phyloP scores from a whole-genome alignment of 495 filamentous ascomycete species.

The Pyrenopolyporus hunteri region DNA sequence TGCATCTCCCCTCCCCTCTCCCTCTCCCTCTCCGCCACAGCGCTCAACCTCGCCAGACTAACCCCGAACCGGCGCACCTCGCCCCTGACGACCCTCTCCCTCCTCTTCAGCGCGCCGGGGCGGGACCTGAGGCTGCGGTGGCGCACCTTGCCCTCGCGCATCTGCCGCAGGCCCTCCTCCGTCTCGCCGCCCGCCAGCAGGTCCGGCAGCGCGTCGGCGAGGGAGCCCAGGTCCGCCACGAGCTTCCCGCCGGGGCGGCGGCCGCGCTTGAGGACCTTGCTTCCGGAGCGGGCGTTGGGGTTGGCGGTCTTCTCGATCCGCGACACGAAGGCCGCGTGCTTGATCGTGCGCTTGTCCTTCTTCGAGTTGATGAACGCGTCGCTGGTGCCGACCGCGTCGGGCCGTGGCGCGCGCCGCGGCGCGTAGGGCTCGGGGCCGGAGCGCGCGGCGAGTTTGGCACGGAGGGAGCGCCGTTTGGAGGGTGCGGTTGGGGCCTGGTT shows the following conservation, averaged over 20 bases:
- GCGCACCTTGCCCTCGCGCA: constrained; percentile 58
- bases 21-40: constrained; percentile 45
- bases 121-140: constrained; percentile 72
- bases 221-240: constrained; percentile 72
- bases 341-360: constrained; percentile 77
- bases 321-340: constrained; percentile 74
- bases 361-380: constrained; percentile 68
- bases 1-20: background rate
- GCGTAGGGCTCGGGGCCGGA: constrained; percentile 35
- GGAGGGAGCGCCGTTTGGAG: constrained; percentile 53
- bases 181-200: constrained; percentile 46
- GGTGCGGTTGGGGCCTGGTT: constrained; percentile 51
- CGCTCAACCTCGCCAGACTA: constrained; percentile 74
- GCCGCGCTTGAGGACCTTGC: constrained; percentile 56
- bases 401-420: constrained; percentile 51
- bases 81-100: constrained; percentile 73
- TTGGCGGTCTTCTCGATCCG: constrained; percentile 70
- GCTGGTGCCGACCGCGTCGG: constrained; percentile 42
- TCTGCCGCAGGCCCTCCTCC: constrained; percentile 44
- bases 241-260: constrained; percentile 78
- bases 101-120: constrained; percentile 82
- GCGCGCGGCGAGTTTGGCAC: constrained; percentile 46
- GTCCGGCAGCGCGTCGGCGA: constrained; percentile 79
- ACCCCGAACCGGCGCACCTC: constrained; percentile 83
- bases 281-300: constrained; percentile 11